These are phyloP conservation scores for Sarcocystis neurona DNA, from an alignment of 169 alveolate species.

Conservation along the genomic window DNA sequence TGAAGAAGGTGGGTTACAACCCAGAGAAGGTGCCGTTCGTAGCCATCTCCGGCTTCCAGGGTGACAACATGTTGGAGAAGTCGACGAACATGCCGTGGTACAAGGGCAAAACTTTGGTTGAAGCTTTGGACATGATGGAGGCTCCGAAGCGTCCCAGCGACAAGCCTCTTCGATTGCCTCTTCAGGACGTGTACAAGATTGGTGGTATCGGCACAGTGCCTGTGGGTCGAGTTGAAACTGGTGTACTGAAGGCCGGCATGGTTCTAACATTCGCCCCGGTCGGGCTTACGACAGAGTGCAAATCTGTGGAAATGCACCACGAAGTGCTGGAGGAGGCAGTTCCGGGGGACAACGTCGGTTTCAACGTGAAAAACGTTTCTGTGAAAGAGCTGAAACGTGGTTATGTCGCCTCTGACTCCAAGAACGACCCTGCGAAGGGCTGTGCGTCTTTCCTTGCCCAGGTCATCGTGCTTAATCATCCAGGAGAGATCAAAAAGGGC, in stretches of 20 bases:
- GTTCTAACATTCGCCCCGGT: conserved; percentile 93
- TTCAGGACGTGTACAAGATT: conserved; percentile 98
- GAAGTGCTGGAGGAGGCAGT: conserved; percentile 94
- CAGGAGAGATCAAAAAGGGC: conserved; percentile 97
- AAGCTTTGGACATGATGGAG: conserved; percentile 94
- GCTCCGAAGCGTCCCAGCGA: conserved; percentile 97
- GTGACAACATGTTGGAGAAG: conserved; percentile 96
- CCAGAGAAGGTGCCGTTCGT: conserved; percentile 92
- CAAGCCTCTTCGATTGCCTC: conserved; percentile 96
- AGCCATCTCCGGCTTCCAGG: conserved; percentile 98
- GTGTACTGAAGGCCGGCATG: conserved; percentile 93
- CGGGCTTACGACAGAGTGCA: conserved; percentile 95
- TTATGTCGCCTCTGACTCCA: conserved; percentile 94
- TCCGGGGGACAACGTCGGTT: conserved; percentile 99
- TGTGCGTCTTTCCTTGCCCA: conserved; percentile 92
- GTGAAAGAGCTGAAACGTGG: conserved; percentile 96
- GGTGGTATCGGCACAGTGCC: conserved; percentile 99
- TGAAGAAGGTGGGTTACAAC: conserved; percentile 97
- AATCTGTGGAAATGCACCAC: conserved; percentile 99
- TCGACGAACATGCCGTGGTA: conserved; percentile 98
- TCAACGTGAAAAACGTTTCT: conserved; percentile 92
- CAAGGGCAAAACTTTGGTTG: conserved; percentile 95
- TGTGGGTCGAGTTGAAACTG: conserved; percentile 99
- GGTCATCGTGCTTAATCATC: conserved; percentile 95
- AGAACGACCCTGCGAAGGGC: conserved; percentile 98